phyloP scores from a whole-genome alignment of 2,329 filamentous ascomycete species.

The Aspergillus clavatus region DNA sequence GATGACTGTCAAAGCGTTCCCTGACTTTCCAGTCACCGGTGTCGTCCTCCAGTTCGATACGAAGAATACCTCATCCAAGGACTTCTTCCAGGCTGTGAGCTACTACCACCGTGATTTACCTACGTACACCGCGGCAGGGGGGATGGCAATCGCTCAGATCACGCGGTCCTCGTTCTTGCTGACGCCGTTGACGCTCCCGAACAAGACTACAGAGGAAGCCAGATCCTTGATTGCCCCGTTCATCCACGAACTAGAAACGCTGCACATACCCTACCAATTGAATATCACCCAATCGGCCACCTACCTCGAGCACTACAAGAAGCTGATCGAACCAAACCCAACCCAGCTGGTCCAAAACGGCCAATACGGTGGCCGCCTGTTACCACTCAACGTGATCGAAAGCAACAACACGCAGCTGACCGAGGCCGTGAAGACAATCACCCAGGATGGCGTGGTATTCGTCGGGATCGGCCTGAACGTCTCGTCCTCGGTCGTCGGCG shows the following conservation, averaged over 20 bases:
- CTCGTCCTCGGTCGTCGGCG: constrained; percentile 28
- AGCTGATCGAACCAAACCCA: constrained; percentile 27
- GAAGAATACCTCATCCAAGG: constrained; percentile 34
- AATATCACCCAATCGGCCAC: constrained; percentile 26
- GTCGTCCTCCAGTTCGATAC: constrained; percentile 42
- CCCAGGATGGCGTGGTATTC: constrained; percentile 29
- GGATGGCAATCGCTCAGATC: constrained; percentile 48
- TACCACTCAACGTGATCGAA: constrained; percentile 33
- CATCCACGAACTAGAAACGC: constrained; percentile 33
- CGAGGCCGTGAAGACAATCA: constrained; percentile 31
- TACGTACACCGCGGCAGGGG: constrained; percentile 47
- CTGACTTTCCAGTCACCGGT: constrained; percentile 41
- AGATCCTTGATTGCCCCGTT: constrained; percentile 46
- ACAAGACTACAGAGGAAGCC: constrained; percentile 43
- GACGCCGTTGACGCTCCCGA: constrained; percentile 45
- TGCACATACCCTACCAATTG: constrained; percentile 31
- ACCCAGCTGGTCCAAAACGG: constrained; percentile 38
- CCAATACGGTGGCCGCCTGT: constrained; percentile 32
- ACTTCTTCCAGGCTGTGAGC: constrained; percentile 48
- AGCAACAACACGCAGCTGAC: constrained; percentile 29
- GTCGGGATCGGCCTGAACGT: constrained; percentile 39
- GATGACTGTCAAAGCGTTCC: constrained; percentile 51
- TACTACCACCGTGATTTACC: constrained; percentile 48
- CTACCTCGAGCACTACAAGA: no score
- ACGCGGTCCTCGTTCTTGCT: constrained; percentile 49